Conservation (phyloP, 768 basidiomycete genomes). For the Suillus alpinus region DNA sequence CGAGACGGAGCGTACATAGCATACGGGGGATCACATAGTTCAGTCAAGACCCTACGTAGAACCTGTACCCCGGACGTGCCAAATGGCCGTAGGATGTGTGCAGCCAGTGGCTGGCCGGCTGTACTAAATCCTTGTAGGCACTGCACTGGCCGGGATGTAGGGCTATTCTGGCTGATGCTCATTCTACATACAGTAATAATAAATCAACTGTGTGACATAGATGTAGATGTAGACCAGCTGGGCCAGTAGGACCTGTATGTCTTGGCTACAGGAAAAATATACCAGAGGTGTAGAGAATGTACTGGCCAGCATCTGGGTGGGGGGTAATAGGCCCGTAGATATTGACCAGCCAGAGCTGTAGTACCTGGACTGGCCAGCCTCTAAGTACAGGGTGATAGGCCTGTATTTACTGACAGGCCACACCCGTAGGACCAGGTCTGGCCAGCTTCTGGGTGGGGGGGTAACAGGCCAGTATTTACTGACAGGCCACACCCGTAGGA, state of each 20-base stretch:
- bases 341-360: neutral
- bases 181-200: neutral
- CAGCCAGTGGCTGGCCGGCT: neutral
- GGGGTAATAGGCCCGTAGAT: neutral
- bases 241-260: neutral
- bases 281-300: neutral
- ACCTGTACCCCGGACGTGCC: neutral
- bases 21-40: too few relatives aligned
- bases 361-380: neutral
- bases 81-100: neutral
- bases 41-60: neutral
- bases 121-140: neutral
- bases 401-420: too few relatives aligned
- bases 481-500: neutral
- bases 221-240: too few relatives aligned
- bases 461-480: neutral
- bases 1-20: too few relatives aligned
- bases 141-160: neutral
- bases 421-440: too few relatives aligned
- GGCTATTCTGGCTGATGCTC: neutral
- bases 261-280: neutral
- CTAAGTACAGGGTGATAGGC: too few relatives aligned
- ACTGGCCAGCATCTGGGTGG: neutral
- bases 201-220: neutral
- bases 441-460: too few relatives aligned